Evolutionary conservation across 306 rosid species (phyloP), one percentile per base, ranked within the genome.

Genomic region (Ammopiptanthus mongolicus): DNA sequence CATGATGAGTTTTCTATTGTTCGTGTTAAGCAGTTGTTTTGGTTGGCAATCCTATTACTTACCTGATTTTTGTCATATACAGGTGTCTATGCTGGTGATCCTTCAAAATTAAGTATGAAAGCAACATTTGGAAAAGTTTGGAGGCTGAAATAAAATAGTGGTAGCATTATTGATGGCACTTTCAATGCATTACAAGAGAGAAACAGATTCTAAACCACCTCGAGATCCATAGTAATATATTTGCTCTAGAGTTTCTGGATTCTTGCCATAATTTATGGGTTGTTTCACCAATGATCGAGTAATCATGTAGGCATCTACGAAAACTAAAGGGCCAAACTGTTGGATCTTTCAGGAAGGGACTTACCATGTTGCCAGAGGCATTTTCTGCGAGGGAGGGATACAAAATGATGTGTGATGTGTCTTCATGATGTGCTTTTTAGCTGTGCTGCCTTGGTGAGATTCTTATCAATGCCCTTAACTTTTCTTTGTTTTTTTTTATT

Each of bases 41-140:
- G 17, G 52, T 37, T 42, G 53, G 8, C 70, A 41, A 53, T 15
- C 33, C 28, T 34, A 53, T 34, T 72, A 39, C 77, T 56, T 72
- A 68, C 67, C 68, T 69, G 68, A 47, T 9, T 75, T 74, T 53
- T 77, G 74, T 74, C 74, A 37, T 81, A 4, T 64, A 36, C 82
- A 95, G 99, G 99, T 69, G 99, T 95, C 73, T 95, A 95, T 84
- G 97, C 99, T 0, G 97, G 97, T 7, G 97, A 95, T 83, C 97
- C 99, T 92, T 87, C 99, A 72, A 92, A 95, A 66, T 82, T 95
- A 65, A 95, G 99, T 69, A 92, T 95, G 99, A 92, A 92, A 81
- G 99, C 99, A 60, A 97, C 99, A 69, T 95, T 95, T 68, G 96
- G 99, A 17, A 95, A 88, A 85, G 97, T 95, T 61, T 95, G 99